Evolutionary conservation across 495 filamentous ascomycete species (phyloP).

Genomic region (Cairneyella variabilis): DNA sequence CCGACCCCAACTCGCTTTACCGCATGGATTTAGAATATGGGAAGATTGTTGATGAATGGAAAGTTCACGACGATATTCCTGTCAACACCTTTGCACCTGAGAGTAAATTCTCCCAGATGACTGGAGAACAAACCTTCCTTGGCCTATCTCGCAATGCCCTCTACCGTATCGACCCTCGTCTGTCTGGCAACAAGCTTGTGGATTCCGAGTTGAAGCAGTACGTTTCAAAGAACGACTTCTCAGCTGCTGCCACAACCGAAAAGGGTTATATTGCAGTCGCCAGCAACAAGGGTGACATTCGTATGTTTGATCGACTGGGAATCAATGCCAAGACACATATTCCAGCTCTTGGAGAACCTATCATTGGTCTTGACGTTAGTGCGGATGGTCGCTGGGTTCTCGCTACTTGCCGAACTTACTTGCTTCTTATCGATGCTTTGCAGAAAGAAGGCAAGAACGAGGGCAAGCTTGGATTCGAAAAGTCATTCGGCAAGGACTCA

Average conservation of each 20-base stretch:
- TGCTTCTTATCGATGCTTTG: conserved; percentile 85
- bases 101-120: conserved; percentile 98
- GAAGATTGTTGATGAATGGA: conserved; percentile 99
- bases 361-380: conserved; percentile 90
- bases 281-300: conserved; percentile 95
- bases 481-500: conserved; percentile 81
- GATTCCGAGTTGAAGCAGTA: conserved; percentile 93
- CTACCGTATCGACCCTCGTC: conserved; percentile 89
- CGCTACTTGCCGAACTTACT: conserved; percentile 90
- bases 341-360: conserved; percentile 90
- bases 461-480: conserved; percentile 96
- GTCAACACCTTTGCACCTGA: conserved; percentile 89
- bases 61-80: conserved; percentile 94
- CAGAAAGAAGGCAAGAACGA: conserved; percentile 95
- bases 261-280: conserved; percentile 96
- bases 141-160: conserved; percentile 88
- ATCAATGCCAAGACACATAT: conserved; percentile 98
- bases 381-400: conserved; percentile 95
- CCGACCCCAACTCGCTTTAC: conserved; percentile 88
- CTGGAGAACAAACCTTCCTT: conserved; percentile 87
- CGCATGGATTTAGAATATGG: conserved; percentile 98
- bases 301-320: conserved; percentile 91
- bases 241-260: conserved; percentile 86
- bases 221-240: conserved; percentile 93
- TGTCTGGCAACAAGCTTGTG: conserved; percentile 88